Evolutionary conservation across 805 yeast species (phyloP).

Genomic region (Yarrowia sp.): DNA sequence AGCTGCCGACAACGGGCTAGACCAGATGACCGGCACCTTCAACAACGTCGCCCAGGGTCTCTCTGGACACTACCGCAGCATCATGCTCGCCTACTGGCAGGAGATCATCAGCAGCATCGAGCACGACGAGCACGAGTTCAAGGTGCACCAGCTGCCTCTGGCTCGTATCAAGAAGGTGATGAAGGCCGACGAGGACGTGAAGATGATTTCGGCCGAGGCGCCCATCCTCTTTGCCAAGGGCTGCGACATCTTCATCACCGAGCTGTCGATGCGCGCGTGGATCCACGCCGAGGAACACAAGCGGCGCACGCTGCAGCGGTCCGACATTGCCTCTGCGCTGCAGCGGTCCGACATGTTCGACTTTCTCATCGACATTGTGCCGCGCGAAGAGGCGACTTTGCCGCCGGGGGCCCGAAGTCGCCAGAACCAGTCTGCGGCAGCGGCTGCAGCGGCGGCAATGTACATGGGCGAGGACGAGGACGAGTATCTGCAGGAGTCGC

Average conservation of each 20-base stretch:
- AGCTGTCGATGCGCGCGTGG: conserved; percentile 98
- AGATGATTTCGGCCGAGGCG: conserved; percentile 98
- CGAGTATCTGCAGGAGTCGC: conserved; percentile 6
- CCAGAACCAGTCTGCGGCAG: conserved; percentile 6
- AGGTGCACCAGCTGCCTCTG: conserved; percentile 88
- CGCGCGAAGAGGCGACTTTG: conserved; percentile 67
- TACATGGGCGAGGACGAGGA: conserved; percentile 22
- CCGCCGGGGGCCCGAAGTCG: conserved; percentile 14
- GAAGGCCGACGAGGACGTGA: conserved; percentile 96
- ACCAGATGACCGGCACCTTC: conserved; percentile 56
- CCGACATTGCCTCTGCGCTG: conserved; percentile 92
- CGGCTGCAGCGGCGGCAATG: conserved; percentile 7
- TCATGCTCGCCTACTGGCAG: conserved; percentile 98
- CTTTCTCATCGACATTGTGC: conserved; percentile 92
- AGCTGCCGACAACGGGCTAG: background rate
- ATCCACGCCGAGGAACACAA: conserved; percentile 96
- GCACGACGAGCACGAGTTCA: conserved; percentile 66
- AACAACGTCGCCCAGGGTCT: conserved; percentile 92
- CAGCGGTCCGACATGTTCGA: conserved; percentile 97
- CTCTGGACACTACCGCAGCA: conserved; percentile 72
- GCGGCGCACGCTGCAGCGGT: conserved; percentile 87
- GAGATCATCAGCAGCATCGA: conserved; percentile 89
- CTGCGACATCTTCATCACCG: conserved; percentile 95
- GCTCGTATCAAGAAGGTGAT: conserved; percentile 96
- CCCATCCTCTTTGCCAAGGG: conserved; percentile 97